These are phyloP conservation scores for Malassezia pachydermatis DNA, from an alignment of 1,284 basidiomycete species.

Conservation along the genomic window DNA sequence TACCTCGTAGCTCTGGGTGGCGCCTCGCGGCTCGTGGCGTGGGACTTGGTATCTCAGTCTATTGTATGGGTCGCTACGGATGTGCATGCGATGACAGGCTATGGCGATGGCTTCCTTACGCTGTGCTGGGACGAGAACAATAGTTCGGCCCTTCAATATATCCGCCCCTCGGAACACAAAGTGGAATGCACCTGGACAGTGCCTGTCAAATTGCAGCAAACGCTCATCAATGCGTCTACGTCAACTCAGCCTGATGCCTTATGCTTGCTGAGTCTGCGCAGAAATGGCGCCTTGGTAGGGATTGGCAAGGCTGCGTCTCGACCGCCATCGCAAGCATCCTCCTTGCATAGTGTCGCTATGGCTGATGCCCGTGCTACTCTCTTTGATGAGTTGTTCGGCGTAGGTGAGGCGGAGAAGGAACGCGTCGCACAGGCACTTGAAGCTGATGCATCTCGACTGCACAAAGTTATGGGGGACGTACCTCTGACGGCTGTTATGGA, in stretches of 20 bases:
- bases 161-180: constrained; percentile 11
- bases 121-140: not conserved
- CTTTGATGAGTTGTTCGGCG: constrained; percentile 78
- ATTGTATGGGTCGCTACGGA: constrained; percentile 17
- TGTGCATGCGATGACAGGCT: constrained; percentile 13
- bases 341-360: constrained; percentile 14
- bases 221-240: constrained; percentile 18
- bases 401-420: constrained; percentile 9
- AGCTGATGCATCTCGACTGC: constrained; percentile 1
- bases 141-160: constrained; percentile 1
- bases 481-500: constrained; percentile 41
- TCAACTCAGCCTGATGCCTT: constrained; percentile 10
- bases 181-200: constrained; percentile 8
- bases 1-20: constrained; percentile 25
- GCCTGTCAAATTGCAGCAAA: not conserved
- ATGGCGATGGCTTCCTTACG: constrained; percentile 6
- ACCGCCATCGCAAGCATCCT: constrained; percentile 19
- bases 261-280: constrained; percentile 25
- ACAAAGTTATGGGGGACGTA: not conserved
- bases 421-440: constrained; percentile 16
- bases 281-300: constrained; percentile 25
- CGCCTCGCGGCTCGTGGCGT: constrained; percentile 21
- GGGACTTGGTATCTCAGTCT: constrained; percentile 36
- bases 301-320: constrained; percentile 18
- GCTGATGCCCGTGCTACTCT: constrained; percentile 57